Evolutionary conservation across 2,329 filamentous ascomycete genomes (phyloP).

Genomic region (Venturia effusa): DNA sequence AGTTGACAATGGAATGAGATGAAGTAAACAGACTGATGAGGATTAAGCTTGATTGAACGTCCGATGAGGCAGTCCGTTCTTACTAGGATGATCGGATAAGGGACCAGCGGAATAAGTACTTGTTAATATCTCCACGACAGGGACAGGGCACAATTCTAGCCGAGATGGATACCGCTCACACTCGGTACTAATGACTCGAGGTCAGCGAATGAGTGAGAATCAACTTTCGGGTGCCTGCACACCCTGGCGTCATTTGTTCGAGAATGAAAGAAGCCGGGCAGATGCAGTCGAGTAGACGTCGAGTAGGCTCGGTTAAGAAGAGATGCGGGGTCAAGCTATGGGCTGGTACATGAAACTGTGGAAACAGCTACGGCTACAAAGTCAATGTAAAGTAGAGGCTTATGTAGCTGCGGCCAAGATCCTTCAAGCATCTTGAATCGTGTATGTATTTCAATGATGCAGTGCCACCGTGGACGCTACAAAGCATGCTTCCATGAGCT

Average conservation of each 20-base stretch:
- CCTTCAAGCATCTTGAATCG: neutral
- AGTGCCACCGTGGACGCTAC: neutral
- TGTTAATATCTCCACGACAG: neutral
- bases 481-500: neutral
- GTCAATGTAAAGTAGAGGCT: neutral
- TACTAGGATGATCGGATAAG: no score
- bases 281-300: neutral
- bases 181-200: neutral
- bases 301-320: neutral
- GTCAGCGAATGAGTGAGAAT: neutral
- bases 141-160: neutral
- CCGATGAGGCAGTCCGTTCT: neutral
- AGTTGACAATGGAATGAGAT: neutral
- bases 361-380: neutral
- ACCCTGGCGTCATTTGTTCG: neutral
- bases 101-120: no score
- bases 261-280: neutral
- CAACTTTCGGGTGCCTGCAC: neutral
- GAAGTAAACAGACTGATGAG: no score
- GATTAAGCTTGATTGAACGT: no score
- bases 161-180: neutral
- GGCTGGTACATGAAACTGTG: neutral
- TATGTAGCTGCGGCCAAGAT: neutral
- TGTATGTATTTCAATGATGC: neutral
- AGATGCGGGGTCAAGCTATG: neutral